phyloP scores from a whole-genome alignment of 352 stramenopile species.

The Phytophthora idaei region DNA sequence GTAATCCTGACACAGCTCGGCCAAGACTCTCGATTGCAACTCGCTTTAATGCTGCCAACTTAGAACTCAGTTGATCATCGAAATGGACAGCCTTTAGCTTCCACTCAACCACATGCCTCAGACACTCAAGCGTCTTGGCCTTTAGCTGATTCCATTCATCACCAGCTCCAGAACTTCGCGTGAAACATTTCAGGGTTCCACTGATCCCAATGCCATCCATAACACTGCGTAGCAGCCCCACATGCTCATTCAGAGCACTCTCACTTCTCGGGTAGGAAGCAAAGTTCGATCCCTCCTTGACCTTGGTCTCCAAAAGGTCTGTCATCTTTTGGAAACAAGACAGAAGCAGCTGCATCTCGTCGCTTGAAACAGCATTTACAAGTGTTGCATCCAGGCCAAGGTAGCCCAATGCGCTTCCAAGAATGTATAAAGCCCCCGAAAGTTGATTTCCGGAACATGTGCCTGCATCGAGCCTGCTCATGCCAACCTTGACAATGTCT shows the following conservation, averaged over 20 bases:
- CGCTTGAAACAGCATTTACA: slow-evolving; percentile 10
- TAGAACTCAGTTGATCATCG: slow-evolving; percentile 50
- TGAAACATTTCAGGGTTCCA: slow-evolving; percentile 38
- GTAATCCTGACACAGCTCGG: slow-evolving; percentile 36
- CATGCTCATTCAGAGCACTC: slow-evolving; percentile 43
- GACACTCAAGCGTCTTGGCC: slow-evolving; percentile 25
- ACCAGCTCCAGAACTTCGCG: slow-evolving; percentile 16
- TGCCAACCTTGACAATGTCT: slow-evolving; percentile 28
- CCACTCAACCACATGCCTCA: slow-evolving; percentile 51
- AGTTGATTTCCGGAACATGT: slow-evolving; percentile 10
- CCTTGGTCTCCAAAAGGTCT: slow-evolving; percentile 28
- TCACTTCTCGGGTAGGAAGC: slow-evolving; percentile 43
- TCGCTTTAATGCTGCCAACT: slow-evolving; percentile 43
- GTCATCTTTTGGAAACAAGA: slow-evolving; percentile 38
- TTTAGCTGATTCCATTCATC: slow-evolving; percentile 47
- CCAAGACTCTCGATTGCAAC: slow-evolving; percentile 51
- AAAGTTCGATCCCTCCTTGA: slow-evolving; percentile 43
- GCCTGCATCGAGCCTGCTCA: slow-evolving; percentile 25
- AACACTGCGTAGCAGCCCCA: slow-evolving; percentile 46
- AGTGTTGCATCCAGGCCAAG: slow-evolving; percentile 19
- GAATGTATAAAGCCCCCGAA: slow-evolving; percentile 38
- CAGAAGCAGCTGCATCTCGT: slow-evolving; percentile 34
- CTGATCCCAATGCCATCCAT: slow-evolving; percentile 48
- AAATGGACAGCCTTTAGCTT: slow-evolving; percentile 43
- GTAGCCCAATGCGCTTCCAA: slow-evolving; percentile 43